These are phyloP conservation scores for Barnettozyma salicaria DNA, from an alignment of 805 yeast species.

Conservation along the genomic window DNA sequence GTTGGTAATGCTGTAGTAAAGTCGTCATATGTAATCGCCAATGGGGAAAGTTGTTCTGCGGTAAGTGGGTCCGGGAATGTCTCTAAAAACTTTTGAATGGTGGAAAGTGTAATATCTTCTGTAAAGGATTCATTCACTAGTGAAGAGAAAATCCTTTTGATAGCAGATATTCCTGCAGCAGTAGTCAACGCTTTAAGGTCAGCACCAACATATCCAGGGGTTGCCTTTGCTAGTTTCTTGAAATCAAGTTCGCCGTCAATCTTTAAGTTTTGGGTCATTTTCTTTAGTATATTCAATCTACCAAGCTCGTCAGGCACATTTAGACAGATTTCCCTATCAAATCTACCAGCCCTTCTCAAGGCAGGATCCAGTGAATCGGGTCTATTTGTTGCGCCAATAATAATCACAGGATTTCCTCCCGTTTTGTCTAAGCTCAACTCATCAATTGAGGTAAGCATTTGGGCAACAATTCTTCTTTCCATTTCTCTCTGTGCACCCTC, in stretches of 20 bases:
- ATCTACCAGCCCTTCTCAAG: constrained; percentile 91
- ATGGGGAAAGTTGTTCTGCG: constrained; percentile 64
- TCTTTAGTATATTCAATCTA: constrained; percentile 64
- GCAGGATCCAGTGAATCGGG: constrained; percentile 96
- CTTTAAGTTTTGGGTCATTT: constrained; percentile 65
- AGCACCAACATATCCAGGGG: constrained; percentile 98
- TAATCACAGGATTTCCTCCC: constrained; percentile 86
- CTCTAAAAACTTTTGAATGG: constrained; percentile 65
- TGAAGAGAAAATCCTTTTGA: constrained; percentile 81
- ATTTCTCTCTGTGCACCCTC: constrained; percentile 98
- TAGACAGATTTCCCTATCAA: constrained; percentile 89
- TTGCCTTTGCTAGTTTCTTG: constrained; percentile 71
- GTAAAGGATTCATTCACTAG: constrained; percentile 28
- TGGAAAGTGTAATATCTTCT: constrained; percentile 39
- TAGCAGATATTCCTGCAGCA: constrained; percentile 93
- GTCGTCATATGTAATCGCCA: constrained; percentile 73
- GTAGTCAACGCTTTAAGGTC: constrained; percentile 90
- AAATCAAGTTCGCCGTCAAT: constrained; percentile 69
- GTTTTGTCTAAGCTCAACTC: constrained; percentile 85
- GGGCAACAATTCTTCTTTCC: constrained; percentile 97
- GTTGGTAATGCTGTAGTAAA: constrained; percentile 83
- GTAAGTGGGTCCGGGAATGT: constrained; percentile 79
- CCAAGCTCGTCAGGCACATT: constrained; percentile 91
- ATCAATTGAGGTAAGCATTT: constrained; percentile 89
- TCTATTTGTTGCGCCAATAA: constrained; percentile 94